Percentiles rank a stretch among this genome's conserved stretches.
Conservation (phyloP, 345 rosid genomes). For the Aquilaria malaccensis region DNA sequence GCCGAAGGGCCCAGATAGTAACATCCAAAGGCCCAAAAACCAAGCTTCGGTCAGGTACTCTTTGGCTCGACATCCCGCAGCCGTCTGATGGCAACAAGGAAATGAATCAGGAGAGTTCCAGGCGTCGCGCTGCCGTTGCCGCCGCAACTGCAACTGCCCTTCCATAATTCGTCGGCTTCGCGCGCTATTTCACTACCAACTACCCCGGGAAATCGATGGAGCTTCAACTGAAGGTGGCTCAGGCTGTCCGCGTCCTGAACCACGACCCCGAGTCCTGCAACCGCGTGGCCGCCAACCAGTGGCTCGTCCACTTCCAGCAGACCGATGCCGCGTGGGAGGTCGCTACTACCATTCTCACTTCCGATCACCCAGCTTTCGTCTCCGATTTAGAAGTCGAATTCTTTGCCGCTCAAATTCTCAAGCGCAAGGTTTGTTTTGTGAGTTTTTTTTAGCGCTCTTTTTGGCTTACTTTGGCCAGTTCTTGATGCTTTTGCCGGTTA, state of each 20-base stretch:
- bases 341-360: constrained; percentile 82
- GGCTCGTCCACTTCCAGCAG: constrained; percentile 93
- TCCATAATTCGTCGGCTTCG: constrained; percentile 1
- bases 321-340: constrained; percentile 91
- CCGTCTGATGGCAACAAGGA: constrained; percentile 2
- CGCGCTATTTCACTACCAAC: neutral
- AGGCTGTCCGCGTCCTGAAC: constrained; percentile 85
- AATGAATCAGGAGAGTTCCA: constrained; percentile 8
- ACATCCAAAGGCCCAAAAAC: too few relatives aligned
- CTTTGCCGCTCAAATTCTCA: constrained; percentile 95
- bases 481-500: neutral
- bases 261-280: constrained; percentile 88
- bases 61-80: neutral
- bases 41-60: too few relatives aligned
- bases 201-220: constrained; percentile 35
- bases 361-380: constrained; percentile 41
- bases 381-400: constrained; percentile 74
- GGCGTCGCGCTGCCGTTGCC: constrained; percentile 3
- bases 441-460: neutral
- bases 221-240: constrained; percentile 75
- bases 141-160: neutral
- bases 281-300: constrained; percentile 93
- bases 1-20: too few relatives aligned
- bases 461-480: neutral
- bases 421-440: constrained; percentile 58